These are phyloP conservation scores for Orbilia javanica DNA, from an alignment of 2,329 filamentous ascomycete genomes.

Conservation along the genomic window DNA sequence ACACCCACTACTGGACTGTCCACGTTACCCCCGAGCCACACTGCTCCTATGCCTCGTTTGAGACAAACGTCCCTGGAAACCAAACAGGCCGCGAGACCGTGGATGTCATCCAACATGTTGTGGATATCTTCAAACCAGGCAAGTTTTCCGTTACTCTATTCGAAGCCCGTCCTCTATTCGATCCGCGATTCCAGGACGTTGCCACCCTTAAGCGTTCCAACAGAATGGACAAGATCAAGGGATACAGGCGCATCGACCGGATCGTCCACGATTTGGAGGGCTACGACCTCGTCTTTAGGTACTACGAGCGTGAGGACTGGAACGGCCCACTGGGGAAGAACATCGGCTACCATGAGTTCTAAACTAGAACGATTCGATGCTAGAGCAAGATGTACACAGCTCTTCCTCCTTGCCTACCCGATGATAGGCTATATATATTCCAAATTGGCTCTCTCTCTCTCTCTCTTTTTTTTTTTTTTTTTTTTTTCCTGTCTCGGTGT, in stretches of 20 bases:
- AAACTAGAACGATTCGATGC: background rate
- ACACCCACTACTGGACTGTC: slow-evolving; percentile 94
- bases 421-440: background rate
- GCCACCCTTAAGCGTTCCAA: slow-evolving; percentile 66
- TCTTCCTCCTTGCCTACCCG: background rate
- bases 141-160: slow-evolving; percentile 97
- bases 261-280: slow-evolving; percentile 98
- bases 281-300: slow-evolving; percentile 95
- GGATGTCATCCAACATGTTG: slow-evolving; percentile 92
- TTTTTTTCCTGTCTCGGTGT: background rate
- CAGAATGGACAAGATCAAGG: slow-evolving; percentile 81
- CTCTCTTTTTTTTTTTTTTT: background rate
- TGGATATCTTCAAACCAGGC: slow-evolving; percentile 96
- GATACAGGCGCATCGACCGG: slow-evolving; percentile 89
- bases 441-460: background rate
- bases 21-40: slow-evolving; percentile 97
- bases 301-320: slow-evolving; percentile 90
- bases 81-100: slow-evolving; percentile 89
- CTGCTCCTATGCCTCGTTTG: slow-evolving; percentile 97
- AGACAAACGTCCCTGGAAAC: slow-evolving; percentile 93
- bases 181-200: slow-evolving; percentile 67
- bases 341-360: slow-evolving; percentile 56
- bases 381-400: too few species aligned
- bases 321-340: slow-evolving; percentile 49
- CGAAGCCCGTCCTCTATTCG: slow-evolving; percentile 77